These are phyloP conservation scores for Saccharomyces jurei DNA, from an alignment of 805 yeast species.

Conservation along the genomic window DNA sequence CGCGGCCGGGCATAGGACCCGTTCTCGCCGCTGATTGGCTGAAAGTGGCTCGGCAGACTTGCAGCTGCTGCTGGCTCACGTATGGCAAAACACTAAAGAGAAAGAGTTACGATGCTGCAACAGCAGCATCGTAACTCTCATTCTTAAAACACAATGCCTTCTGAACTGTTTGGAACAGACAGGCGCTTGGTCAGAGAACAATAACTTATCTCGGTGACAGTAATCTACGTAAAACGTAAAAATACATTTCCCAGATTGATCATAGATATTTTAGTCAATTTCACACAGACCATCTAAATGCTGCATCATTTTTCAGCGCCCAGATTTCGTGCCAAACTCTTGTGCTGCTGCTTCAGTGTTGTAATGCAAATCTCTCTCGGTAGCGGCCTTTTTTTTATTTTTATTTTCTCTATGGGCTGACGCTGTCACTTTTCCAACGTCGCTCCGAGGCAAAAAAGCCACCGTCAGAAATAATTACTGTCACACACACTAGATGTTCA, in stretches of 20 bases:
- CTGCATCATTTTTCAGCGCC: not conserved
- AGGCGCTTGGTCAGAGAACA: not conserved
- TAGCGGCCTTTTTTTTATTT: not conserved
- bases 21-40: not conserved
- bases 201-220: not conserved
- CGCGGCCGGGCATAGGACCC: not conserved
- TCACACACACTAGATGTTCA: not conserved
- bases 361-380: not conserved
- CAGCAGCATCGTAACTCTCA: no score
- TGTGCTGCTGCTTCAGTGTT: not conserved
- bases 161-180: not conserved
- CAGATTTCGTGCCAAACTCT: not conserved
- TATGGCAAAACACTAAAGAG: not conserved
- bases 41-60: not conserved
- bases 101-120: not conserved
- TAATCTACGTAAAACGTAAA: not conserved
- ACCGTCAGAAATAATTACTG: not conserved
- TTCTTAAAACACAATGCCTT: not conserved
- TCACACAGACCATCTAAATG: not conserved
- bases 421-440: not conserved
- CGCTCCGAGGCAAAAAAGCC: not conserved
- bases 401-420: not conserved
- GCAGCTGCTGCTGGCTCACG: not conserved
- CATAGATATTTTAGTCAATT: no score
- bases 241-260: no score